Evolutionary conservation across 768 basidiomycete species (phyloP), one percentile per base, ranked within the genome.

Genomic region (Kwoniella dejecticola): DNA sequence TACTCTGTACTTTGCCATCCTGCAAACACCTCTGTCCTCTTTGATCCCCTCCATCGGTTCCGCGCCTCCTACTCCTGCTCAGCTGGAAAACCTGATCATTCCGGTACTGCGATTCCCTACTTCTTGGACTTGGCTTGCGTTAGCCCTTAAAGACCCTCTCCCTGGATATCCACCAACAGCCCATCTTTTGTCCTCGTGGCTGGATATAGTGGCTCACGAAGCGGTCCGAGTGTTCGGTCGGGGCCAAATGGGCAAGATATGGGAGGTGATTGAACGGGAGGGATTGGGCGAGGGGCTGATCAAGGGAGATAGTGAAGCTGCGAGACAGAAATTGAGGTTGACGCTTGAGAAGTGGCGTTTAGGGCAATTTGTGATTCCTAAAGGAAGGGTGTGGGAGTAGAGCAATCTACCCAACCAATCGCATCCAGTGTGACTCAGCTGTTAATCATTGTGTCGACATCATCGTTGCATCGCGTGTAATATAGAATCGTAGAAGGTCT

Each of bases 1-100:
- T 84, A 85, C 93, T 29, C 86, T 97, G 23, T 97, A 95, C 80
- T 90, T 91, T 74, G 82, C 86, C 19, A 84, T 94, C 47, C 74
- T 92, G 10, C 76, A 79, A 56, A 76, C 77, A 11, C 62, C 71
- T 4, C 53, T 76, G 24, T 42, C 63, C 15, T 55, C 74, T 1
- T 12, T 75, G 17, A 52, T 75, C 4, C 63, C 66, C 4, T 63
- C 65, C 2, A 21, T 67, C 1, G 52, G 67, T 1, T 24, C 48
- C 13, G 53, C 63, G 21, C 76, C 76, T 1, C 58, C 61, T 29
- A 64, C 66, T 21, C 67, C 67, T 21, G 31, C 61, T 27, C 69
- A 74, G 55, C 66, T 72, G 11, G 57, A 57, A n/a, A 48, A 26
- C 40, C 70, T 71, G 4, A 69, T 78, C 33, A 33, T 57, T 5